Conservation (phyloP, 2,329 filamentous ascomycete species). For the Scedosporium aurantiacum region DNA sequence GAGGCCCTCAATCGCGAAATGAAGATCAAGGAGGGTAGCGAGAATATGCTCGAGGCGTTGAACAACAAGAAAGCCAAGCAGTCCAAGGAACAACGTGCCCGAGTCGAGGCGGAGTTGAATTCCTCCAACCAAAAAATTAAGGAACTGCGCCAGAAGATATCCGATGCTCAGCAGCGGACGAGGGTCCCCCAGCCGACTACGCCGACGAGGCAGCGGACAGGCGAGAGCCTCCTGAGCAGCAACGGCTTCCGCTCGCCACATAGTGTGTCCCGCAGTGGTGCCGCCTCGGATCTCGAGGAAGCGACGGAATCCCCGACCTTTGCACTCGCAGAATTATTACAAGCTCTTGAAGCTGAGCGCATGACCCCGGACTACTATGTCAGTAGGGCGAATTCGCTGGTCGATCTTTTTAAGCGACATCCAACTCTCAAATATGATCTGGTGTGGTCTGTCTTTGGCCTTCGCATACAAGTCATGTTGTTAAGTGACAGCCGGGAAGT, state of each 20-base stretch:
- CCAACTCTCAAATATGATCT: constrained; percentile 93
- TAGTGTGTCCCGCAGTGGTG: constrained; percentile 42
- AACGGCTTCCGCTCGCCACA: constrained; percentile 45
- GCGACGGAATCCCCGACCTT: constrained; percentile 80
- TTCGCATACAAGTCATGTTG: constrained; percentile 91
- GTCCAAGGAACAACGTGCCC: constrained; percentile 69
- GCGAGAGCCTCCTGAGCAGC: constrained; percentile 31
- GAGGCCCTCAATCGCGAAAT: constrained; percentile 88
- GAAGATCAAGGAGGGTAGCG: constrained; percentile 95
- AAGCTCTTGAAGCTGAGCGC: constrained; percentile 76
- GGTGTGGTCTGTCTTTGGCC: constrained; percentile 88
- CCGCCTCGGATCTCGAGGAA: constrained; percentile 55
- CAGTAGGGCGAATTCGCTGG: constrained; percentile 77
- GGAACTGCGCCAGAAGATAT: constrained; percentile 48
- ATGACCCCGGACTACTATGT: constrained; percentile 95
- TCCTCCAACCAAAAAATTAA: constrained; percentile 68
- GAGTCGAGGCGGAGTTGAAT: constrained; percentile 79
- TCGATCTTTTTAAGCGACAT: constrained; percentile 92
- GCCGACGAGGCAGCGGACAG: constrained; percentile 39
- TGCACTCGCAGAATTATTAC: constrained; percentile 77
- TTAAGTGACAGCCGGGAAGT: constrained; percentile 93
- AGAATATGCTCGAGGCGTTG: constrained; percentile 93
- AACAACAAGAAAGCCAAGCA: constrained; percentile 94
- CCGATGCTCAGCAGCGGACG: constrained; percentile 41
- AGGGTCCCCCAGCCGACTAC: constrained; percentile 33